phyloP scores from a whole-genome alignment of 805 yeast genomes.

The Candida maltosa region DNA sequence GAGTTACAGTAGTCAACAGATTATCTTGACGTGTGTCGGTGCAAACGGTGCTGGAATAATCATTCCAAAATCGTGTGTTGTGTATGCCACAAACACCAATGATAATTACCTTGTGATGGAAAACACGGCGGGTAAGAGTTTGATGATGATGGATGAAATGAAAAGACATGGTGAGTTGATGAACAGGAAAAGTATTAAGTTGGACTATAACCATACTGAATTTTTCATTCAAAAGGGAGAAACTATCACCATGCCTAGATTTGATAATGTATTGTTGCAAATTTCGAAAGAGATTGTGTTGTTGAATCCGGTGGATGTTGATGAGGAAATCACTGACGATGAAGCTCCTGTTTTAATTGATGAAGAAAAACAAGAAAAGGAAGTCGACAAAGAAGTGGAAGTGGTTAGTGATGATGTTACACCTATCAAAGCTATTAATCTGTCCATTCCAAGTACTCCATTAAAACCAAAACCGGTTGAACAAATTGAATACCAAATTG shows the following conservation, averaged over 20 bases:
- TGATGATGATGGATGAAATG: conserved; percentile 12
- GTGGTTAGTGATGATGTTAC: not conserved
- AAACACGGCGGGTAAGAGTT: conserved; percentile 18
- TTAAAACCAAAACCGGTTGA: conserved; percentile 6
- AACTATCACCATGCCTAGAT: conserved; percentile 59
- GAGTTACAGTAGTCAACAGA: conserved; percentile 38
- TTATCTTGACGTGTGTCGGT: conserved; percentile 71
- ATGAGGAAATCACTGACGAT: conserved; percentile 45
- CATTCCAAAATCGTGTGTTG: conserved; percentile 50
- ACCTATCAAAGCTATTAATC: not conserved
- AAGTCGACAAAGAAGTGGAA: not conserved
- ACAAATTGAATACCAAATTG: too few relatives aligned
- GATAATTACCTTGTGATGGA: conserved; percentile 22
- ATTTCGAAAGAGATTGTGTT: conserved; percentile 63
- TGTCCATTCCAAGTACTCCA: conserved; percentile 9
- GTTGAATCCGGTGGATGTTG: conserved; percentile 45
- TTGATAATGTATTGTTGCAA: conserved; percentile 61
- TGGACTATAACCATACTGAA: conserved; percentile 45
- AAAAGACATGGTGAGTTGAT: not conserved
- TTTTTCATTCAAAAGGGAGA: conserved; percentile 62
- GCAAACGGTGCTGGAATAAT: conserved; percentile 73
- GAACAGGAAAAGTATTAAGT: conserved; percentile 31
- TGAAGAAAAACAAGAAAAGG: not conserved
- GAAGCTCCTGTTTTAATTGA: conserved; percentile 23
- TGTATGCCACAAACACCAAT: conserved; percentile 19